phyloP scores from a whole-genome alignment of 1,284 basidiomycete species.

The Cutaneotrichosporon sp. region DNA sequence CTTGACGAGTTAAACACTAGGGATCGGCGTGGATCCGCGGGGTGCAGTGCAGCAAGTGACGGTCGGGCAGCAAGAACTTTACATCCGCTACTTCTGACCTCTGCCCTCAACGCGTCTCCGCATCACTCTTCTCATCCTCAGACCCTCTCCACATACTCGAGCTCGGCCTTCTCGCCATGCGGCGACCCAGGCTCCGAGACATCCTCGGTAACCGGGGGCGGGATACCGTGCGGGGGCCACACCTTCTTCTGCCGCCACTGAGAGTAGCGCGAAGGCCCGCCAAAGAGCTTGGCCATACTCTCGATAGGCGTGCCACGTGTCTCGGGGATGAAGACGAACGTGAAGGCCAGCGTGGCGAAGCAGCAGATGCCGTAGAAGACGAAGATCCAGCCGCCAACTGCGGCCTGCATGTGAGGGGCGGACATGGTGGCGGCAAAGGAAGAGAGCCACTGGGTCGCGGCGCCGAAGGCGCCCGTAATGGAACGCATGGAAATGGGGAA shows the following conservation, averaged over 20 bases:
- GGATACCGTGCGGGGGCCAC: conserved; percentile 36
- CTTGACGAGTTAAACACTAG: no score
- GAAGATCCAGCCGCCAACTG: conserved; percentile 33
- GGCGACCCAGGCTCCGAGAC: not conserved
- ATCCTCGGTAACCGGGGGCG: conserved; percentile 16
- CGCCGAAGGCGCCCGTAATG: conserved; percentile 35
- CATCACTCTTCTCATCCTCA: no score
- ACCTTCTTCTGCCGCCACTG: conserved; percentile 37
- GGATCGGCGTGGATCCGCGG: no score
- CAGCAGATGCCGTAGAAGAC: conserved; percentile 43
- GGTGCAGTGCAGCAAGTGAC: no score
- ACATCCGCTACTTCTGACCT: no score
- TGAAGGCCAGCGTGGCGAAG: conserved; percentile 32
- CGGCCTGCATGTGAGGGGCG: conserved; percentile 32
- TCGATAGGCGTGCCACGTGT: conserved; percentile 42
- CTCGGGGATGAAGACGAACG: conserved; percentile 42
- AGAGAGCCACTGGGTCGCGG: conserved; percentile 35
- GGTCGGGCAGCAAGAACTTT: no score
- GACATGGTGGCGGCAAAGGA: conserved; percentile 40
- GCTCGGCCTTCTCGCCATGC: not conserved
- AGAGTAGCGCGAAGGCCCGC: conserved; percentile 23
- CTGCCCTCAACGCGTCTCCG: no score
- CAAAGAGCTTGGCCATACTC: conserved; percentile 33
- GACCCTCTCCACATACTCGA: not conserved
- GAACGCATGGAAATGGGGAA: conserved; percentile 37